Percentiles rank a stretch among this genome's conserved stretches.
phyloP scores from a whole-genome alignment of 148 eudicot genomes.

The Silene conica region DNA sequence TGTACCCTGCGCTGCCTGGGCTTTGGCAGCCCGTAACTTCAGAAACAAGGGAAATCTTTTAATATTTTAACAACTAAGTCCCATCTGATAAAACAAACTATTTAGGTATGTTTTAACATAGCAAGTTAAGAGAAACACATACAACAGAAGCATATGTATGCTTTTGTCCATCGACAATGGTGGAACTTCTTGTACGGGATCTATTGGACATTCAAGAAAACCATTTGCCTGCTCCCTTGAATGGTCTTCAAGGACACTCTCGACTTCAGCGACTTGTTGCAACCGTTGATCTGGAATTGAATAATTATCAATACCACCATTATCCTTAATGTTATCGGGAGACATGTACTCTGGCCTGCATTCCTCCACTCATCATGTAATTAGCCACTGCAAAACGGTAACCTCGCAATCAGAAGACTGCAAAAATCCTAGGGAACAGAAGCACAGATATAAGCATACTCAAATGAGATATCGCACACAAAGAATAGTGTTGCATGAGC shows the following conservation, averaged over 20 bases:
- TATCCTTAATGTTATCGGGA: slow-evolving; percentile 53
- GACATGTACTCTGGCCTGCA: slow-evolving; percentile 55
- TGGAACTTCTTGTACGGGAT: slow-evolving; percentile 44
- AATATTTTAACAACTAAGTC: slow-evolving; percentile 18
- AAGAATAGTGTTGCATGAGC: not conserved
- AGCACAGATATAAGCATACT: not conserved
- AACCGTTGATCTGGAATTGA: slow-evolving; percentile 55
- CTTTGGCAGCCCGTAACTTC: slow-evolving; percentile 71
- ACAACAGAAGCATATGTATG: slow-evolving; percentile 98
- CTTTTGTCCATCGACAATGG: slow-evolving; percentile 62
- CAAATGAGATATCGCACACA: not conserved
- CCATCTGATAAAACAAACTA: not conserved
- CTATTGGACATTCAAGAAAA: slow-evolving; percentile 54
- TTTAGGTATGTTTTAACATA: not conserved
- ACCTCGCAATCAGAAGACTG: not conserved
- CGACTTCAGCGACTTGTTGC: slow-evolving; percentile 59
- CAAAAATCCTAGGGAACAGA: not conserved
- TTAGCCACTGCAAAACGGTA: slow-evolving; percentile 45
- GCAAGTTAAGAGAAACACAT: slow-evolving; percentile 28
- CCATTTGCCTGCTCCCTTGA: slow-evolving; percentile 60
- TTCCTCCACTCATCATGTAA: slow-evolving; percentile 64
- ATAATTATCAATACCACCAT: slow-evolving; percentile 49
- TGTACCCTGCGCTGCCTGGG: slow-evolving; percentile 51
- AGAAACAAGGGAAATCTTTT: slow-evolving; percentile 19
- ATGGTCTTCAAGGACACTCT: slow-evolving; percentile 42